Evolutionary conservation across 192 early-diverging fungal genomes (phyloP), one percentile per base, ranked within the genome.

Genomic region (Ambispora gerdemannii): DNA sequence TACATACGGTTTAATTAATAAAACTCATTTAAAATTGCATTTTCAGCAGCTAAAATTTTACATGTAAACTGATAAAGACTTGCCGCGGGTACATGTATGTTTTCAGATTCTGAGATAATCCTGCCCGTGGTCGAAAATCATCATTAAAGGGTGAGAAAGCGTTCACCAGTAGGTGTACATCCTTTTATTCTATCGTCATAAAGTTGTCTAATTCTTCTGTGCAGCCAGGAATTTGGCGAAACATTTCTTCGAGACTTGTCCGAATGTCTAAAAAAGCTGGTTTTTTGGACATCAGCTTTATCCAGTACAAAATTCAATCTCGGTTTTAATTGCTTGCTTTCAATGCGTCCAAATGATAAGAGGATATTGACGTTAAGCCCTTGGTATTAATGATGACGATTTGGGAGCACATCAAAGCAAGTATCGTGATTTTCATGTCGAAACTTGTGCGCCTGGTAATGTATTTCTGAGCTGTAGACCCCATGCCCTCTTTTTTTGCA

Each of bases 331-430:
- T 60, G 8, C n/a, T 30, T 27, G 27, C 8, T 31, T 30, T 60
- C 3, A 60, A 32, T 6, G 30, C 58, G 19, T 60, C 58, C 19
- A 60, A 34, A 34, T 60, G 58, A 24, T 31, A 60, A 17, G 58
- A 60, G 2, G 58, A 60, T 32, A 60, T 30, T 60, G 6, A 31
- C 7, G 58, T 60, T n/a, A 60, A 7, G 8, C 58, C 58, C 32
- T 60, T 60, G 10, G 58, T 33, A 60, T 60, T 60, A 19, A 60
- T 60, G 13, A 60, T 60, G 11, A 60, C 8, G n/a, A 60, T 60
- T 32, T 60, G 58, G 15, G 58, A 60, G 31, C 58, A n/a, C 58
- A 60, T 60, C 10, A 60, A 32, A 1, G 58, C 58, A 4, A 60
- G 32, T 1, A 60, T 11, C n/a, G 58, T 60, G 11, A 60, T 32